Evolutionary conservation across 768 basidiomycete genomes (phyloP), one percentile per base, ranked within the genome.

Genomic region (Termitomyces sp.): DNA sequence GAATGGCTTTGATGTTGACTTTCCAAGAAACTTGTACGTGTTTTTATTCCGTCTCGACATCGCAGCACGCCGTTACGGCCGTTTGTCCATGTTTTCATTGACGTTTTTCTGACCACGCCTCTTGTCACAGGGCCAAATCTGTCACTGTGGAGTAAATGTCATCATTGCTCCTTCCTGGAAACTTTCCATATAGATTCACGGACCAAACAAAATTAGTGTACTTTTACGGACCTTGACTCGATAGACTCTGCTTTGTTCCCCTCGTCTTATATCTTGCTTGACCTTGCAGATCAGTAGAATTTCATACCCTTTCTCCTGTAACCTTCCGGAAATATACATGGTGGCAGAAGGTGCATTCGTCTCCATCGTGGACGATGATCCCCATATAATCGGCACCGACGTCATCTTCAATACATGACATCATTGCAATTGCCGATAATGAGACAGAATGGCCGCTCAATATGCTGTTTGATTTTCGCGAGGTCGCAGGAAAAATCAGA

Each of bases 1-100:
- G 80, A 94, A 94, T 72, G 97, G 96, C 37, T 95, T 92, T 66
- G 96, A 98, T 72, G 96, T 98, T 67, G 96, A 99, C 74, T 97
- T 97, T 88, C 96, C 96, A 47, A 83, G 96, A 71, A 98, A 98
- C 81, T 79, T 98, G 89, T 92, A 71, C 69, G 91, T 83, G 57
- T 56, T 15, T 36, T 25, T 17, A 6, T 29, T 25, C 25, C 25
- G 31, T 11, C 15, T 1, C 15, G 10, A 32, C 25, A 20, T 34
- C 32, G 31, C 17, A 12, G 11, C 11, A 31, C 17, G n/a, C 29
- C 38, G 25, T 54, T 4, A 5, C 1, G 5, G 20, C 29, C 5
- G 40, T 1, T 49, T 60, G 14, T 12, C n/a, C 60, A 20, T n/a
- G 12, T 59, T 29, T 47, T 52, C 34, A 36, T 38, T 43, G 34